Evolutionary conservation across 352 stramenopile species (phyloP), one percentile per base, ranked within the genome.

Genomic region (Phytophthora pini): DNA sequence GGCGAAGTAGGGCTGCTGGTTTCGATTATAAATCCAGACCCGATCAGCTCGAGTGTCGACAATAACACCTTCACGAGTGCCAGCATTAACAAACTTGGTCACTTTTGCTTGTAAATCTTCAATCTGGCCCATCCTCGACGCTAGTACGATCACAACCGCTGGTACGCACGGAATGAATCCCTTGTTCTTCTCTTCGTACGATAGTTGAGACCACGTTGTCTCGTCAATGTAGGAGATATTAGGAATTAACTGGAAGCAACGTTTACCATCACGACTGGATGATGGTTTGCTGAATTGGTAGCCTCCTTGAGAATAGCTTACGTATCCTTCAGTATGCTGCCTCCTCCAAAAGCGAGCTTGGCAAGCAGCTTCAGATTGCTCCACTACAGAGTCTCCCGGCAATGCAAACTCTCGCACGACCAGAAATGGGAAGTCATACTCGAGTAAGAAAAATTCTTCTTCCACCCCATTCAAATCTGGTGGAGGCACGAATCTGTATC

Each of bases 21-120:
- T 40, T 58, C 43, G 60, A 46, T 79, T 72, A 56, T 61, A 58
- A 40, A 79, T 70, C 57, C 54, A 72, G 1, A 68, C 50, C 3
- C 46, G 61, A 61, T 71, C 22, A 6, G 40, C 56, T 52, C 58
- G 58, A 10, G 52, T 79, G 34, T 74, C 59, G 8, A 76, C 46
- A 31, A 76, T 34, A 0, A 65, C 54, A 13, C 49, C 70, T 61
- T 79, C 71, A 32, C 49, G 67, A 32, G 59, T 68, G 0, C 63
- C 68, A 57, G 63, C 67, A 10, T 65, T n/a, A 4, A 76, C 53
- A 34, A 74, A 74, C 51, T 47, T 68, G 38, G 40, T 0, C 26
- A 50, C 22, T 48, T 65, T 65, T 9, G 17, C 29, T 22, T 65
- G 47, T 20, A 65, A 11, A 12, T 40, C 38, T 22, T 27, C 29